These are phyloP conservation scores for Astrocystis sublimbata DNA, from an alignment of 495 filamentous ascomycete species.

Conservation along the genomic window DNA sequence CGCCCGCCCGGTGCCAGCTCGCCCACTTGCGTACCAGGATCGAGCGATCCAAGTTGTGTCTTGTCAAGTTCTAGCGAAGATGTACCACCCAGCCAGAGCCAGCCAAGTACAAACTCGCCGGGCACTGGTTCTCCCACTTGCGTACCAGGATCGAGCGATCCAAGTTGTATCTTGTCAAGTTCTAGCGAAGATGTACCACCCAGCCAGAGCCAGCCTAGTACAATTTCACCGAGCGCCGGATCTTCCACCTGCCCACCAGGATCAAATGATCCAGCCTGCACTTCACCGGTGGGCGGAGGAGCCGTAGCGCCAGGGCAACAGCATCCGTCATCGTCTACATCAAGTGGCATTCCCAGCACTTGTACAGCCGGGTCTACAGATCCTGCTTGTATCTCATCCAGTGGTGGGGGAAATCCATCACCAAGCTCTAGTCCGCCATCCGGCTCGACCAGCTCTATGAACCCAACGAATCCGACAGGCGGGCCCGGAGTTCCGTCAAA, in stretches of 20 bases:
- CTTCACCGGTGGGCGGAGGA: slow-evolving; percentile 17
- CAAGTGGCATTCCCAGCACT: slow-evolving; percentile 14
- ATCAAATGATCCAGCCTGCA: slow-evolving; percentile 18
- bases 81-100: slow-evolving; percentile 9
- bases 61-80: slow-evolving; percentile 13
- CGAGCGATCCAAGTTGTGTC: slow-evolving; percentile 21
- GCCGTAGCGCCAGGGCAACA: slow-evolving; percentile 18
- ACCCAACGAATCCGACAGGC: not conserved
- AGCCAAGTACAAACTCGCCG: not conserved
- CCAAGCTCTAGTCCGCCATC: slow-evolving; percentile 19
- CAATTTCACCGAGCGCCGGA: not conserved
- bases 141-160: slow-evolving; percentile 20
- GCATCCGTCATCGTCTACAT: slow-evolving; percentile 18
- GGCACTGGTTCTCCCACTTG: not conserved
- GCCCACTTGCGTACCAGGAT: slow-evolving; percentile 13
- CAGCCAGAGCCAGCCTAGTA: slow-evolving; percentile 4
- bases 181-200: slow-evolving; percentile 14
- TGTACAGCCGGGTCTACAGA: slow-evolving; percentile 23
- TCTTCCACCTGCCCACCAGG: slow-evolving; percentile 4
- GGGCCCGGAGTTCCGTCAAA: slow-evolving; percentile 5
- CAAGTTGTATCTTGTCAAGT: slow-evolving; percentile 17
- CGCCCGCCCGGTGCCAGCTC: not conserved
- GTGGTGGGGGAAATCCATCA: slow-evolving; percentile 8
- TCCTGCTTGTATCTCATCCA: slow-evolving; percentile 21
- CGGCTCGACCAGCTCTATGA: not conserved